Evolutionary conservation across 1,284 basidiomycete genomes (phyloP).

Genomic region (Mycosarcoma mackinlayi): DNA sequence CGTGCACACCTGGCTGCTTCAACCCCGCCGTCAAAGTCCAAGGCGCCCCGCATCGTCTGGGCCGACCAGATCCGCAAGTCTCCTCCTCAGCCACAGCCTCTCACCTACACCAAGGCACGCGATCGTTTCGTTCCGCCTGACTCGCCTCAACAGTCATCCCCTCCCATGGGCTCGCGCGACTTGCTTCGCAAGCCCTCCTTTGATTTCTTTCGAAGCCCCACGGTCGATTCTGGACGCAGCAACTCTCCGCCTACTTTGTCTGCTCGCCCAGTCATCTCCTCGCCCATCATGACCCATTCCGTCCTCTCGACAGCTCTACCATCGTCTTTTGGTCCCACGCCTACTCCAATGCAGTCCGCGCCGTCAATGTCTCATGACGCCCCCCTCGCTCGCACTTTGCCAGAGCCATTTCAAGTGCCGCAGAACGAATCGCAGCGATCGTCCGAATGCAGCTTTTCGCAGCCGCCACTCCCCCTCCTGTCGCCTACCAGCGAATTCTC

Average conservation of each 20-base stretch:
- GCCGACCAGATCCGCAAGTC: conserved; percentile 38
- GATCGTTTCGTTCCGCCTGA: conserved; percentile 28
- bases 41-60: conserved; percentile 31
- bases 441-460: conserved; percentile 25
- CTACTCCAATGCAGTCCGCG: not conserved
- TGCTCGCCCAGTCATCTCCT: conserved; percentile 21
- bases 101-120: conserved; percentile 34
- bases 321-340: not conserved
- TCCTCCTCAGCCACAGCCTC: conserved; percentile 21
- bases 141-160: conserved; percentile 14
- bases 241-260: conserved; percentile 9
- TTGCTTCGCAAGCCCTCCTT: conserved; percentile 30
- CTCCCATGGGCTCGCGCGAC: conserved; percentile 11
- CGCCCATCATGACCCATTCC: conserved; percentile 26
- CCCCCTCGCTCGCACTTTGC: conserved; percentile 8
- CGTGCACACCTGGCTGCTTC: conserved; percentile 12
- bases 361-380: not conserved
- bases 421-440: conserved; percentile 17
- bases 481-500: conserved; percentile 22
- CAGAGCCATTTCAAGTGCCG: conserved; percentile 19
- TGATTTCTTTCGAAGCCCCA: conserved; percentile 26
- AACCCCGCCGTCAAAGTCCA: conserved; percentile 7
- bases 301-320: conserved; percentile 13
- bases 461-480: conserved; percentile 25
- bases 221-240: not conserved